Base-by-base conservation (phyloP, 164 flowering plant species). In the Tetrastigma voinierianum region DNA sequence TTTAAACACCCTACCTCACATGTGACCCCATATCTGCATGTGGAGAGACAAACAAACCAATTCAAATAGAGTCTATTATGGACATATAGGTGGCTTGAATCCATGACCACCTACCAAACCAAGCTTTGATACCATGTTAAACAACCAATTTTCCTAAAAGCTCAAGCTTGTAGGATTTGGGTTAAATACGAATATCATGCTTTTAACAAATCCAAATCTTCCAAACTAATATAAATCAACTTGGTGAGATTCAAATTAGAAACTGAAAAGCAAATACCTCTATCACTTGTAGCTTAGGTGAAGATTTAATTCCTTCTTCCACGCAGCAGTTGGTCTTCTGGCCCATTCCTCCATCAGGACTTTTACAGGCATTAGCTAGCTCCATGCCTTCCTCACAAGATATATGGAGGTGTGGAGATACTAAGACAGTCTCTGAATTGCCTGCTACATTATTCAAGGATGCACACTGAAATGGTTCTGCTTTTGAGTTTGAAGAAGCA, bases 181-280 rank as follows among this genome's bases (percentile, higher is more conserved):
- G n/a, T n/a, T n/a, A n/a, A n/a, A n/a, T n/a, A n/a, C n/a, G n/a
- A n/a, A n/a, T n/a, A n/a, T n/a, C n/a, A n/a, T n/a, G n/a, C n/a
- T n/a, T n/a, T n/a, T n/a, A n/a, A n/a, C n/a, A n/a, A n/a, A n/a
- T 32, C 40, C 40, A 32, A 32, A 32, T 32, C 40, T 32, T 4
- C 40, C 40, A 40, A 21, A 32, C 15, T 2, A 32, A 51, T 16
- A 25, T 52, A 24, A 67, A 25, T 10, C 13, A 32, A 59, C 43
- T 8, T 2, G n/a, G 14, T 20, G 12, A 46, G 51, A 51, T 51
- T 59, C 20, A 32, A 25, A 51, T 40, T 20, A 4, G 18, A 51
- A 1, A 12, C 40, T n/a, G 20, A 45, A 18, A 53, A 52, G 8
- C 21, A 51, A 19, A 59, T 81, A 89, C 91, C 91, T 80, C 66